Base-by-base conservation (phyloP, 805 yeast species). In the Dipodascopsis tothii region DNA sequence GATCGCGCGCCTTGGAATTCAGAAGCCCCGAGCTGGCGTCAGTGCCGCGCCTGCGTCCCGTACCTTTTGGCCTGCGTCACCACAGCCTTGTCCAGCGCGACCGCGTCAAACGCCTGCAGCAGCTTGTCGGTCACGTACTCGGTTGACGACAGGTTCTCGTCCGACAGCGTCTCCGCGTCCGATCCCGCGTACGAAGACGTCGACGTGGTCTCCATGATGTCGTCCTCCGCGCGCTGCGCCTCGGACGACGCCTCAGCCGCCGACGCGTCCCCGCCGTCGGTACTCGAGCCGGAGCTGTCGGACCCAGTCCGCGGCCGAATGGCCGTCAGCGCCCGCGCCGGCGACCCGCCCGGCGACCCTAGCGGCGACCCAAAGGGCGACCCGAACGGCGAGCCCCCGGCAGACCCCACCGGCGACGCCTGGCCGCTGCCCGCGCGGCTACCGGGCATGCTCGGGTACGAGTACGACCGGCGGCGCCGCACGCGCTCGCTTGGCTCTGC, bases 101-200 rank as follows among this genome's bases (percentile, higher is more conserved):
- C 20, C 7, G 46, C 50, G 20, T 49, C 53, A 28, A 49, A 49
- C 14, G 53, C 53, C 18, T 43, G 45, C 9, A 49, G 33, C 17
- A 49, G 43, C 38, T 38, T 37, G 20, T 47, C 46, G n/a, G 53
- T 42, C 19, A 49, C 51, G 35, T 49, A 49, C 11, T 40, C 52
- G 7, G 47, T 19, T 4, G 52, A 22, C 17, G 37, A 23, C 25
- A 49, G 43, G n/a, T 45, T 41, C 19, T 46, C 52, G 7, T 44
- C 48, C 6, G 39, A 5, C 3, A 23, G 16, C 2, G 50, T 48
- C 21, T 37, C 52, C 9, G 50, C 53, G 33, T 49, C 53, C 7
- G 53, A 49, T 11, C 53, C 53, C 3, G 53, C 53, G 33, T 49
- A 49, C 9, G 51, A 46, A 2, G 53, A 49, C 22, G 48, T 43